These are phyloP conservation scores for Russula sp. DNA, from an alignment of 768 basidiomycete species.

Conservation along the genomic window DNA sequence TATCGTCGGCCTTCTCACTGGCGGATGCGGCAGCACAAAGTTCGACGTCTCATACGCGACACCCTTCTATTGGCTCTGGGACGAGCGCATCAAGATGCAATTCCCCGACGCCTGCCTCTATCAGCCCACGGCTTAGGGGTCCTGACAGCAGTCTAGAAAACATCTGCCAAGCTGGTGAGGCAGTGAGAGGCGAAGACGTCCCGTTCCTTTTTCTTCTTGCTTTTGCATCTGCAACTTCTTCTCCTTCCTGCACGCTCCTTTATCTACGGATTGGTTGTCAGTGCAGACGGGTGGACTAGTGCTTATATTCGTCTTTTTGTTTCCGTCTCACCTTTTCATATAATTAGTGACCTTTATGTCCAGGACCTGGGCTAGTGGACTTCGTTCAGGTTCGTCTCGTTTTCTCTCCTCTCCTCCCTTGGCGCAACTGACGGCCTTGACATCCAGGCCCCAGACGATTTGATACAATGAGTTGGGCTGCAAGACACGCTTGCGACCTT, in stretches of 20 bases:
- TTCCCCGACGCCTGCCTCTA: conserved; percentile 9
- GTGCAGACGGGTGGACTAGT: background rate
- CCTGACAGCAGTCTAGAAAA: background rate
- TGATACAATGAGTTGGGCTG: too few species aligned
- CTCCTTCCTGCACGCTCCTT: background rate
- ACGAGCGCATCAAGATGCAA: background rate
- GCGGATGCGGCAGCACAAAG: conserved; percentile 21
- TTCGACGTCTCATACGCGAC: conserved; percentile 27
- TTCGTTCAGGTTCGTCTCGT: too few species aligned
- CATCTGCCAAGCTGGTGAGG: background rate
- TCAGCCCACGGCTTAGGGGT: background rate
- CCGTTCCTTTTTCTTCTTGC: background rate
- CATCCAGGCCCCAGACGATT: too few species aligned
- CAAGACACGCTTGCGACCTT: too few species aligned
- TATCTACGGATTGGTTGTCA: background rate
- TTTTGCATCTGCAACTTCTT: background rate
- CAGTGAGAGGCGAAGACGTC: background rate
- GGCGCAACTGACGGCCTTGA: background rate
- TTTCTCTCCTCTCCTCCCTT: too few species aligned
- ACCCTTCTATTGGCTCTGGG: background rate
- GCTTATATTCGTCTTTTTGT: background rate
- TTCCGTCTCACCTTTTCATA: background rate
- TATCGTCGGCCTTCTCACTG: conserved; percentile 26
- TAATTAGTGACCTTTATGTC: too few species aligned
- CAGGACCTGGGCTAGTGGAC: too few species aligned